Evolutionary conservation across 225 moss, liverwort and hornwort species (phyloP), one percentile per base, ranked within the genome.

Genomic region (Physcomitrellopsis africana): DNA sequence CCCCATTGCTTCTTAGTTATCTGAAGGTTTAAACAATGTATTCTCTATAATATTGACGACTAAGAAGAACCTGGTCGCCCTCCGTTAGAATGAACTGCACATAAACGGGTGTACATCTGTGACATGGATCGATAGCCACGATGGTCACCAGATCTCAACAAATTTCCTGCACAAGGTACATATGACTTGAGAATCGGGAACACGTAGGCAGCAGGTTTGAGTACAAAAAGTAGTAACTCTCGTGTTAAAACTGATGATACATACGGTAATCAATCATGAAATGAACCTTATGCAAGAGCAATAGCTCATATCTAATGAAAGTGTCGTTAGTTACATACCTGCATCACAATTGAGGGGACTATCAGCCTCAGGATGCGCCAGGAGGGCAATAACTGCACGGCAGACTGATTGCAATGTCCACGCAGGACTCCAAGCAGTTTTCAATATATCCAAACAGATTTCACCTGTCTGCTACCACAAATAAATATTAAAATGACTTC

Each of bases 341-440:
- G 95, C 93, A 75, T 99, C 99, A 71, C 99, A 99, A 60, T 99
- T 99, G 23, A 99, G 92, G 56, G 99, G 99, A 76, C 99, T 99
- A 49, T 99, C 99, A 55, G 99, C 95, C 82, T 99, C 99, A 55
- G 99, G 99, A 79, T 99, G 99, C 56, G 99, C 99, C 82, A 99
- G 72, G 59, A 99, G 93, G 44, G 99, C 99, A 81, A 99, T 99
- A 8, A 99, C 95, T 78, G 99, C 99, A 67, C 99, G 95, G 78
- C 99, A 99, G 54, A 99, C 99, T 52, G 99, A 99, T 73, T 99
- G 99, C 71, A 99, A 84, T 10, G 99, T 99, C 99, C 99, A 99
- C 17, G 99, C 99, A 20, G 99, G 99, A 79, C 99, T 99, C 99
- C 99, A 99, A 0, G 99, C 99, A 43, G 99, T 99, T 86, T 99